These are phyloP conservation scores for Ophiostoma quercus DNA, from an alignment of 2,329 filamentous ascomycete genomes.

Conservation along the genomic window DNA sequence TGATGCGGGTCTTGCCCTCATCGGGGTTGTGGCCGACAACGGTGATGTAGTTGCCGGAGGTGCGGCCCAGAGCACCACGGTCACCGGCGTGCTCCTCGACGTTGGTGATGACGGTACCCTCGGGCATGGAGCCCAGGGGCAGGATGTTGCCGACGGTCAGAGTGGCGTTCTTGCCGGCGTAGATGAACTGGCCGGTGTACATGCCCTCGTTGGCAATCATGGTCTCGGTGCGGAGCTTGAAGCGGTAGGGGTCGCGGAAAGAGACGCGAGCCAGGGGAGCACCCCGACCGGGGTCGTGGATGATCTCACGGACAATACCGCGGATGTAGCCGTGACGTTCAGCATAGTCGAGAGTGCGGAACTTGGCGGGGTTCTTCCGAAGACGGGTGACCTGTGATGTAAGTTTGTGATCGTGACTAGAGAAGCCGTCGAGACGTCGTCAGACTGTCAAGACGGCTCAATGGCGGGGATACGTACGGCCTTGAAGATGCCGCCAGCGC, in stretches of 20 bases:
- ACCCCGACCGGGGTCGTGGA: constrained; percentile 98
- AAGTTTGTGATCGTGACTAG: neutral
- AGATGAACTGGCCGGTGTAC: constrained; percentile 99
- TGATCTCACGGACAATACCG: constrained; percentile 96
- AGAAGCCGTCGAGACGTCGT: neutral
- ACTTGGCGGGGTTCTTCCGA: constrained; percentile 88
- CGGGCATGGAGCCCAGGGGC: constrained; percentile 86
- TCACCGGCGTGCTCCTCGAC: constrained; percentile 99
- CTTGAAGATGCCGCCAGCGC: constrained; percentile 54
- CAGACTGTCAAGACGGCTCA: neutral
- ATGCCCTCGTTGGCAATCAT: constrained; percentile 99
- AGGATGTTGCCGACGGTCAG: constrained; percentile 98
- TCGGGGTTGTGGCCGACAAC: constrained; percentile 96
- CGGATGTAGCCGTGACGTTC: constrained; percentile 97
- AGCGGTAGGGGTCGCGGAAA: constrained; percentile 98
- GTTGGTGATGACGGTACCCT: constrained; percentile 99
- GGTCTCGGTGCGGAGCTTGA: constrained; percentile 96
- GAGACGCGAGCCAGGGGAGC: constrained; percentile 93
- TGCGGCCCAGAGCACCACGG: constrained; percentile 91
- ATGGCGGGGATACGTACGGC: constrained; percentile 27
- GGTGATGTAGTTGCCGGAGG: constrained; percentile 98
- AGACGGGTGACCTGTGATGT: constrained; percentile 68
- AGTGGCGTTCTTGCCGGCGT: constrained; percentile 97
- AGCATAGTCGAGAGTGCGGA: constrained; percentile 93
- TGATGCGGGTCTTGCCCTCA: constrained; percentile 99